These are phyloP conservation scores for Trichothecium sympodiale DNA, from an alignment of 2,329 filamentous ascomycete species.

Conservation along the genomic window DNA sequence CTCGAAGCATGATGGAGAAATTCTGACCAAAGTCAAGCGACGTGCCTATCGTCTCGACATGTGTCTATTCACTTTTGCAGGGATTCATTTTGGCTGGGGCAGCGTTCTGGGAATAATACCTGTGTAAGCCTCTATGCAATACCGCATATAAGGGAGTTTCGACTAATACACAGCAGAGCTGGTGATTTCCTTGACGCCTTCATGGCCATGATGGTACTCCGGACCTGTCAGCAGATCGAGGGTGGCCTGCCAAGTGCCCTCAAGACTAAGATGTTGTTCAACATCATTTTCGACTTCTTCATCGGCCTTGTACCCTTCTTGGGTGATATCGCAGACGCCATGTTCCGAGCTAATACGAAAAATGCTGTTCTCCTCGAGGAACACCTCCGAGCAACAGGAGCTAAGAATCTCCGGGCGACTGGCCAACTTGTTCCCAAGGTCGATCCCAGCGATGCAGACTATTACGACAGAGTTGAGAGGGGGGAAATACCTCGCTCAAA, in stretches of 20 bases:
- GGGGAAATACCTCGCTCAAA: slow-evolving; percentile 11
- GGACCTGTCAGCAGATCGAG: slow-evolving; percentile 61
- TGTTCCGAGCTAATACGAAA: slow-evolving; percentile 64
- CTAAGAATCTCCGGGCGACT: slow-evolving; percentile 37
- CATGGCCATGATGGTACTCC: slow-evolving; percentile 65
- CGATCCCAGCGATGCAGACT: slow-evolving; percentile 41
- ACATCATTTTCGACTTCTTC: slow-evolving; percentile 63
- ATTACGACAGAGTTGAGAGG: slow-evolving; percentile 32
- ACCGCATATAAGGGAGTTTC: background rate
- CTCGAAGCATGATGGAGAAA: slow-evolving; percentile 66
- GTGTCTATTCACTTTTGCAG: slow-evolving; percentile 69
- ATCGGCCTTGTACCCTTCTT: slow-evolving; percentile 65
- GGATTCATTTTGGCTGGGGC: slow-evolving; percentile 81
- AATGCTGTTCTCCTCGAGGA: slow-evolving; percentile 62
- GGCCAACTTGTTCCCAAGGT: slow-evolving; percentile 33
- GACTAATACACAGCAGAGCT: slow-evolving; percentile 27
- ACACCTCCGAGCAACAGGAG: slow-evolving; percentile 57
- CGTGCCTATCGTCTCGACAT: slow-evolving; percentile 80
- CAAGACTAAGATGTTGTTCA: slow-evolving; percentile 64
- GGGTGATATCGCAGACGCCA: slow-evolving; percentile 64
- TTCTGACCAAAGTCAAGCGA: slow-evolving; percentile 78
- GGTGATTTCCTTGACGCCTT: slow-evolving; percentile 67
- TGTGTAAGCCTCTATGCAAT: slow-evolving; percentile 44
- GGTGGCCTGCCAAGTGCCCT: slow-evolving; percentile 58
- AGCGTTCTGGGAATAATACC: slow-evolving; percentile 78